Evolutionary conservation across 257 asterid species (phyloP).

Genomic region (Przewalskia tangutica): DNA sequence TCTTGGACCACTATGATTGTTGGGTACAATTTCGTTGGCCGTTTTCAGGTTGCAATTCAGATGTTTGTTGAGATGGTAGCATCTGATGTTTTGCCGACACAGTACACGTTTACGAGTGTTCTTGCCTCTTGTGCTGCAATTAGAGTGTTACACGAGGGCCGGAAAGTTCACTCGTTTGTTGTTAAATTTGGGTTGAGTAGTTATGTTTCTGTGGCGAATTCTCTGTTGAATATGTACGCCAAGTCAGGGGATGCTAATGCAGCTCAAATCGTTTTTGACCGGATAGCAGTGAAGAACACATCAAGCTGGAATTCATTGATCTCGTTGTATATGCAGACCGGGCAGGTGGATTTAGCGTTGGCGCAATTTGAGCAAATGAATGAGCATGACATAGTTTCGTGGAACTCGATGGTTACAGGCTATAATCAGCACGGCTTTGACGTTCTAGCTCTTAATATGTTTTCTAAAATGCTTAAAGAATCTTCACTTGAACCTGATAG

Average conservation of each 20-base stretch:
- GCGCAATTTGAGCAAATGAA: slow-evolving; percentile 55
- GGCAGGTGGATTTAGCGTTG: slow-evolving; percentile 42
- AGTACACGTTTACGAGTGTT: slow-evolving; percentile 55
- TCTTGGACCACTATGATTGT: slow-evolving; percentile 83
- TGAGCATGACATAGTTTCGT: slow-evolving; percentile 57
- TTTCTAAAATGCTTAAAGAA: slow-evolving; percentile 45
- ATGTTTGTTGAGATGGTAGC: slow-evolving; percentile 58
- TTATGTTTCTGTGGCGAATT: slow-evolving; percentile 53
- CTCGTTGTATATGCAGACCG: slow-evolving; percentile 58
- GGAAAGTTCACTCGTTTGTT: slow-evolving; percentile 59
- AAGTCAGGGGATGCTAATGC: slow-evolving; percentile 44
- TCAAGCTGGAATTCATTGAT: slow-evolving; percentile 58
- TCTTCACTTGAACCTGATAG: slow-evolving; percentile 45
- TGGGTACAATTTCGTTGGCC: slow-evolving; percentile 53
- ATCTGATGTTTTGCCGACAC: slow-evolving; percentile 37
- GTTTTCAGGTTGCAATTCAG: slow-evolving; percentile 27
- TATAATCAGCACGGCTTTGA: slow-evolving; percentile 61
- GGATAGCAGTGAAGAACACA: slow-evolving; percentile 42
- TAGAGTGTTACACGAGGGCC: slow-evolving; percentile 43
- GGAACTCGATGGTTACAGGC: slow-evolving; percentile 84
- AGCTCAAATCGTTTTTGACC: slow-evolving; percentile 40
- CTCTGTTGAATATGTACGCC: slow-evolving; percentile 75
- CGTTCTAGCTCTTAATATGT: slow-evolving; percentile 38
- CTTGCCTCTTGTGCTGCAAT: slow-evolving; percentile 58
- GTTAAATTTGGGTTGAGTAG: slow-evolving; percentile 48